Conservation (phyloP, 108 stramenopile species). For the Discostella pseudostelligera region DNA sequence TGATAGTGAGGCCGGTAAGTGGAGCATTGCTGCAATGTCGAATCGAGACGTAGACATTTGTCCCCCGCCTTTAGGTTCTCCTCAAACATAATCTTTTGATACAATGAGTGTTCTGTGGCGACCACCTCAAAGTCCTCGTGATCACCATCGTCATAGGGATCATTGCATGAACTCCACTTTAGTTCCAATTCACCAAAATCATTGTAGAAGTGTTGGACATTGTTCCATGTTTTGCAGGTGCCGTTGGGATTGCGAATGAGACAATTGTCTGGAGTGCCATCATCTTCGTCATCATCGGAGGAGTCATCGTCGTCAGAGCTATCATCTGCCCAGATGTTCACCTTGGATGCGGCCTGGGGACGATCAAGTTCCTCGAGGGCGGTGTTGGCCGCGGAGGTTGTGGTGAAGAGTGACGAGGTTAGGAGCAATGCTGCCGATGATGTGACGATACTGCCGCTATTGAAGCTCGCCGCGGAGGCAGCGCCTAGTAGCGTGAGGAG, state of each 20-base stretch:
- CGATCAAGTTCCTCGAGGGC: slow-evolving; percentile 30
- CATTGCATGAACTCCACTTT: slow-evolving; percentile 44
- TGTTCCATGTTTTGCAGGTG: slow-evolving; percentile 18
- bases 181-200: slow-evolving; percentile 42
- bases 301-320: slow-evolving; percentile 11
- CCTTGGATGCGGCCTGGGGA: slow-evolving; percentile 34
- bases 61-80: slow-evolving; percentile 38
- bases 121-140: slow-evolving; percentile 44
- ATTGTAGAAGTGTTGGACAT: slow-evolving; percentile 44
- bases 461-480: neutral
- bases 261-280: slow-evolving; percentile 16
- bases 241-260: slow-evolving; percentile 26
- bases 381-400: slow-evolving; percentile 1
- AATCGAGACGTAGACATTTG: slow-evolving; percentile 36
- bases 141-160: slow-evolving; percentile 32
- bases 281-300: slow-evolving; percentile 16
- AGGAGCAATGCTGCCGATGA: slow-evolving; percentile 1
- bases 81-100: slow-evolving; percentile 35
- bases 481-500: too few relatives aligned
- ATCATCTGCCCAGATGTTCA: slow-evolving; percentile 22
- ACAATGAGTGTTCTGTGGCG: slow-evolving; percentile 24
- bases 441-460: neutral
- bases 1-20: slow-evolving; percentile 43
- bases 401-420: neutral
- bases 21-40: slow-evolving; percentile 39